Conservation (phyloP, 352 stramenopile genomes). For the Phytophthora sansomeana region DNA sequence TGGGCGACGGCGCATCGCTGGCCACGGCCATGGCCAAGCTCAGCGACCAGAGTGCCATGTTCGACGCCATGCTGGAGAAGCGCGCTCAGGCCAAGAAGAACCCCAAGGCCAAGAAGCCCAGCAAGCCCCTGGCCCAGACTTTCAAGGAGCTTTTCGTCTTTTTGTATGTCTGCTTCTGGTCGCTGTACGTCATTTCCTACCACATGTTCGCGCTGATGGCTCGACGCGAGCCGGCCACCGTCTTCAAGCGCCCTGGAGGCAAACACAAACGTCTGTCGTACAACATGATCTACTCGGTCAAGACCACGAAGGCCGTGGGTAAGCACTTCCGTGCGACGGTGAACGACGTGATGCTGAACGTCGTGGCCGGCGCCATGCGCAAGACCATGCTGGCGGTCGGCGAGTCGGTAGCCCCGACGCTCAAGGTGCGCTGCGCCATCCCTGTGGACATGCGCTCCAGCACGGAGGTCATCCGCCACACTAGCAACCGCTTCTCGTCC, state of each 20-base stretch:
- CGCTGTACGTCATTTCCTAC: conserved; percentile 58
- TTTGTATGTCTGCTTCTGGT: conserved; percentile 57
- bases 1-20: conserved; percentile 77
- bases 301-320: conserved; percentile 75
- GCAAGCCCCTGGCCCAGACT: conserved; percentile 32
- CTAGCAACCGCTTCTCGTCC: conserved; percentile 84
- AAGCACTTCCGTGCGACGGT: conserved; percentile 73
- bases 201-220: conserved; percentile 60
- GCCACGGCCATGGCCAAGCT: conserved; percentile 70
- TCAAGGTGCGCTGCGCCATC: conserved; percentile 76
- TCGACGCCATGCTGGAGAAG: conserved; percentile 70
- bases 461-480: conserved; percentile 65
- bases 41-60: conserved; percentile 74
- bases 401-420: conserved; percentile 42
- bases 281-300: conserved; percentile 76
- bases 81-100: conserved; percentile 40
- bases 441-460: conserved; percentile 82
- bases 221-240: conserved; percentile 62
- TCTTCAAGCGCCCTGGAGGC: conserved; percentile 71
- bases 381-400: conserved; percentile 61
- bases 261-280: conserved; percentile 76
- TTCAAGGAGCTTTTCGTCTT: conserved; percentile 41
- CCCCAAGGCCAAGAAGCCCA: conserved; percentile 42
- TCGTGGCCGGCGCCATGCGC: conserved; percentile 79
- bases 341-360: conserved; percentile 86